phyloP scores from a whole-genome alignment of 228 moss, liverwort and hornwort species.

The Sphagnum fallax region DNA sequence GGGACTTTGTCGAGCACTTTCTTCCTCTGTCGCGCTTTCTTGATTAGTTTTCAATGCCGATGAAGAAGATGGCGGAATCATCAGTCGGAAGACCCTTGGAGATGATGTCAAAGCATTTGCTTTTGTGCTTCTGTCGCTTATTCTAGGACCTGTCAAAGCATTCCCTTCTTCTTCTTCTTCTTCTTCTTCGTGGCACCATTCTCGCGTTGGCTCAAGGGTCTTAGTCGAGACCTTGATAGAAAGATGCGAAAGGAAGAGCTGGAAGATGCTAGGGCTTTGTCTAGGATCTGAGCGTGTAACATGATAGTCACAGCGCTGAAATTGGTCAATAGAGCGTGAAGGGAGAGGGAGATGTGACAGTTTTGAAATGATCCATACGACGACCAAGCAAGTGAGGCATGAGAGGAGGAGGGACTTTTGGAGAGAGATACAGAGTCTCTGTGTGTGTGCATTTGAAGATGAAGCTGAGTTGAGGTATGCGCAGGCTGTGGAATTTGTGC shows the following conservation, averaged over 20 bases:
- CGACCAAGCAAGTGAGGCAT: neutral
- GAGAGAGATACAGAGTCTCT: no score
- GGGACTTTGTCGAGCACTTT: no score
- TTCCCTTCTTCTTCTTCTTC: neutral
- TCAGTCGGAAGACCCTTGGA: no score
- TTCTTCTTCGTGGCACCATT: conserved; percentile 5
- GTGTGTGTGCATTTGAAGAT: conserved; percentile 27
- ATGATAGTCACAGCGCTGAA: neutral
- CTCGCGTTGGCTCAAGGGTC: conserved; percentile 39
- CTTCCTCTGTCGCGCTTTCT: no score
- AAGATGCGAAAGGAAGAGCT: neutral
- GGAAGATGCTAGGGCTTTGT: conserved; percentile 8
- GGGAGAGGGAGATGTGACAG: conserved; percentile 3
- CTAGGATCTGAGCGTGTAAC: neutral
- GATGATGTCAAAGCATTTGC: conserved; percentile 8
- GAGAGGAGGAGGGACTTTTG: conserved; percentile 12
- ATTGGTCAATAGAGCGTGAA: conserved; percentile 1
- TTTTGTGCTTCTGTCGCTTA: conserved; percentile 46
- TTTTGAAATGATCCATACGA: neutral
- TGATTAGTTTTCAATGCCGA: no score
- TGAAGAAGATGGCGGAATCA: no score
- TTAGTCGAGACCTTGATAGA: conserved; percentile 24
- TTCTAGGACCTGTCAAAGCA: conserved; percentile 34
- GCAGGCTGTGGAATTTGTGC: conserved; percentile 85
- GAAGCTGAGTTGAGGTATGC: conserved; percentile 85